Conservation (phyloP, 352 stramenopile genomes). For the Phytophthora lateralis region DNA sequence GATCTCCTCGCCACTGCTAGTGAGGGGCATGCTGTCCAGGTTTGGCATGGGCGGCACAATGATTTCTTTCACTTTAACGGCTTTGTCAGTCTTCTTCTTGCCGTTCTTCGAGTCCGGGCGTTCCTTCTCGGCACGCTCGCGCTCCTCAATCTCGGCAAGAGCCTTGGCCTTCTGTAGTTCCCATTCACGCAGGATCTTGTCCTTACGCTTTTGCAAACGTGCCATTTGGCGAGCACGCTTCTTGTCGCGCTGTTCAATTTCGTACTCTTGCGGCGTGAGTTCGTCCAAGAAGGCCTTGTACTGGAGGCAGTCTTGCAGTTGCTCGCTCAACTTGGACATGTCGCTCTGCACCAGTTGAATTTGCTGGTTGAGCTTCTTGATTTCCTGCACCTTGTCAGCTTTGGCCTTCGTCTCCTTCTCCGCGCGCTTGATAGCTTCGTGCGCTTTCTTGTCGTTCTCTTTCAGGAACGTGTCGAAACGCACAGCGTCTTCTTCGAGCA, state of each 20-base stretch:
- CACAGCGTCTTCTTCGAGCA: conserved; percentile 96
- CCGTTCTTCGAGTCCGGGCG: conserved; percentile 62
- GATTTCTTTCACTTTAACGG: conserved; percentile 45
- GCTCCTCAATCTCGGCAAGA: conserved; percentile 74
- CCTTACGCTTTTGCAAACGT: conserved; percentile 71
- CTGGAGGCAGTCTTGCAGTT: conserved; percentile 94
- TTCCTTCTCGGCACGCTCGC: conserved; percentile 60
- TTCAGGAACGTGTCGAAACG: conserved; percentile 97
- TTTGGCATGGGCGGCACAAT: conserved; percentile 69
- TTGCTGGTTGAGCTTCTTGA: conserved; percentile 96
- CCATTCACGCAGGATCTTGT: conserved; percentile 74
- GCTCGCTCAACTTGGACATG: conserved; percentile 94
- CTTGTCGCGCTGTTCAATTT: conserved; percentile 75
- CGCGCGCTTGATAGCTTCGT: conserved; percentile 94
- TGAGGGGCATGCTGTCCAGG: conserved; percentile 62
- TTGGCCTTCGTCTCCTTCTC: conserved; percentile 95
- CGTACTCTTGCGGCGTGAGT: conserved; percentile 88
- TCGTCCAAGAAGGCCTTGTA: conserved; percentile 95
- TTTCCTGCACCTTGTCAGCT: conserved; percentile 94
- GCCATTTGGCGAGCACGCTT: conserved; percentile 73
- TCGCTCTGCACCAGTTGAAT: conserved; percentile 94
- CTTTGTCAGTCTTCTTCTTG: conserved; percentile 61
- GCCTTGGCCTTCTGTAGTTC: conserved; percentile 58
- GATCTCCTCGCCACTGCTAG: conserved; percentile 89
- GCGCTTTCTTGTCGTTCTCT: conserved; percentile 97